Base-by-base conservation (phyloP, 371 early-diverging fungal genomes). In the Batkoa obscura region DNA sequence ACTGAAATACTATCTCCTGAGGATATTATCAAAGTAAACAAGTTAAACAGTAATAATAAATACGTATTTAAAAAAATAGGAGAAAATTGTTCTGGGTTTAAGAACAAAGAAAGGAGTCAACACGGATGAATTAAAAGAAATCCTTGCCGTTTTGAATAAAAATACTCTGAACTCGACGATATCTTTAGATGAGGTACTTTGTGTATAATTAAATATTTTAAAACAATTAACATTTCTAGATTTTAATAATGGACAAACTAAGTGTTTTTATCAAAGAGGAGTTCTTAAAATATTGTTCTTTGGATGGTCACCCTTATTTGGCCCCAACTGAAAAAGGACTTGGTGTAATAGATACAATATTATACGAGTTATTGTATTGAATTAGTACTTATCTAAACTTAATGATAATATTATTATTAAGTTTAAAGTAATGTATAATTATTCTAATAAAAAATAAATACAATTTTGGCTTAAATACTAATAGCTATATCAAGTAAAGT, bases 71-170 rank as follows among this genome's bases (percentile, higher is more conserved):
- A 9, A n/a, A n/a, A n/a, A 8, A 9, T 36, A 75, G 69, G 84
- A 81, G 61, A 43, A 73, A 13, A 60, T 81, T 13, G 68, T 83
- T 38, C 71, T 81, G 61, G 79, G 81, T 0, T 58, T 83, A 56
- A 71, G 83, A 5, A 81, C 73, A 15, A 69, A 64, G 9, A 72
- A 69, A 62, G 78, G 78, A 23, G 58, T 78, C 9, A 62, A 68
- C 17, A n/a, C n/a, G n/a, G n/a, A n/a, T n/a, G n/a, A n/a, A n/a
- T n/a, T n/a, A n/a, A n/a, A n/a, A n/a, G n/a, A n/a, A n/a, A n/a
- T n/a, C n/a, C n/a, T n/a, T n/a, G n/a, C n/a, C n/a, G n/a, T n/a
- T n/a, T n/a, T n/a, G n/a, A n/a, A n/a, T n/a, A n/a, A n/a, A n/a
- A n/a, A n/a, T n/a, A n/a, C n/a, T n/a, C n/a, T n/a, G n/a, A n/a